Percentiles rank a stretch among this genome's conserved stretches.
These are phyloP conservation scores for Silene uniflora DNA, from an alignment of 148 eudicot genomes.

Conservation along the genomic window DNA sequence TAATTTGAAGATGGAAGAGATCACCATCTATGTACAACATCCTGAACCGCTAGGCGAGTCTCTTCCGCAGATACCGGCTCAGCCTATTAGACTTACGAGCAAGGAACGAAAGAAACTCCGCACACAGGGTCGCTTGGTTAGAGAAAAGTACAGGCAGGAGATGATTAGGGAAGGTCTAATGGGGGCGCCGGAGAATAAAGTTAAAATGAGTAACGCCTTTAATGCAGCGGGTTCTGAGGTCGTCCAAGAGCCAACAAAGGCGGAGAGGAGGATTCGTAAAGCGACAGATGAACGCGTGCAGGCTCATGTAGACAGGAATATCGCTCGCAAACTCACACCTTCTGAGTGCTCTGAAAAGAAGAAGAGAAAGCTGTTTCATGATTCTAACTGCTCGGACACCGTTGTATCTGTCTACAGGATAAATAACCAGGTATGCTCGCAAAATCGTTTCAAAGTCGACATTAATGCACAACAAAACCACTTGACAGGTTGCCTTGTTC, in stretches of 20 bases:
- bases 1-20: too few species aligned
- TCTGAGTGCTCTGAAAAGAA: conserved; percentile 85
- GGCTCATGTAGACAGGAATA: conserved; percentile 85
- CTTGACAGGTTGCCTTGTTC: too few species aligned
- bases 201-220: conserved; percentile 81
- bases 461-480: too few species aligned
- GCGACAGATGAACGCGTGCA: conserved; percentile 98
- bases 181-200: conserved; percentile 84
- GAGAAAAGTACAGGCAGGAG: conserved; percentile 82
- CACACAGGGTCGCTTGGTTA: conserved; percentile 67
- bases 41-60: too few species aligned
- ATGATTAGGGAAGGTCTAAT: conserved; percentile 88
- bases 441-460: too few species aligned
- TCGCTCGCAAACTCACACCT: conserved; percentile 92
- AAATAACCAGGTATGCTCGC: too few species aligned
- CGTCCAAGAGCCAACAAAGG: conserved; percentile 82
- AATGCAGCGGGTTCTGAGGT: conserved; percentile 13
- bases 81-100: too few species aligned
- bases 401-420: too few species aligned
- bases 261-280: conserved; percentile 74
- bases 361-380: conserved; percentile 37
- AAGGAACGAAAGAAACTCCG: conserved; percentile 68
- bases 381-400: too few species aligned
- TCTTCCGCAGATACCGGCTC: too few species aligned
- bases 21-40: too few species aligned